These are phyloP conservation scores for Naganishia vaughanmartiniae DNA, from an alignment of 768 basidiomycete genomes.

Conservation along the genomic window DNA sequence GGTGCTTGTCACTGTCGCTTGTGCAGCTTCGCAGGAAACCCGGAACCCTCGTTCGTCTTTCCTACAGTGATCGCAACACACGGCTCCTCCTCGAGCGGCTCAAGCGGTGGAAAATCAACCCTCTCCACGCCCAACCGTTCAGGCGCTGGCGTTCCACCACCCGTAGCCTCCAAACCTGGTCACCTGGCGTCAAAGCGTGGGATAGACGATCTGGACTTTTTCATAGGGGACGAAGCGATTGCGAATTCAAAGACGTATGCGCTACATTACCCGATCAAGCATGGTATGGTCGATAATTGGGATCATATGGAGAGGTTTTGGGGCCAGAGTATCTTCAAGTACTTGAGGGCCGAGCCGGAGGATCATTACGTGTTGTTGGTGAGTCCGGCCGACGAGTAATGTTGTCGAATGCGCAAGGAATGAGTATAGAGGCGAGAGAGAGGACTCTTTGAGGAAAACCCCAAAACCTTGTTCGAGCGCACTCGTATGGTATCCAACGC, in stretches of 20 bases:
- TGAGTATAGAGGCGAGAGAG: neutral
- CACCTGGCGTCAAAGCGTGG: conserved; percentile 94
- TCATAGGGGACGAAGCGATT: conserved; percentile 96
- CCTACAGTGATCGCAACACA: conserved; percentile 95
- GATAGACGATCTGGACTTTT: conserved; percentile 98
- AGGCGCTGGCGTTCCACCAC: conserved; percentile 54
- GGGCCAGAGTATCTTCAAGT: conserved; percentile 99
- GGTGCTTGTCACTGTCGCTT: too few species aligned
- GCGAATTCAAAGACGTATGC: conserved; percentile 95
- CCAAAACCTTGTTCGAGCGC: too few species aligned
- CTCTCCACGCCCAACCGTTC: conserved; percentile 31
- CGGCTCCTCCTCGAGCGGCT: conserved; percentile 62
- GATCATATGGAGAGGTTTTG: conserved; percentile 95
- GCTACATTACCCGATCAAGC: conserved; percentile 92
- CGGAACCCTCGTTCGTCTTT: conserved; percentile 98
- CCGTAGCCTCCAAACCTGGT: conserved; percentile 78
- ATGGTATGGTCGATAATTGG: conserved; percentile 91
- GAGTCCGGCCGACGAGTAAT: conserved; percentile 49
- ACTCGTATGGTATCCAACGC: too few species aligned
- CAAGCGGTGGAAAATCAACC: conserved; percentile 21
- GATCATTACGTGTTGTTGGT: conserved; percentile 98
- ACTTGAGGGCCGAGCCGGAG: conserved; percentile 94
- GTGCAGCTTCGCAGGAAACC: conserved; percentile 88
- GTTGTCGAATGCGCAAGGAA: too few species aligned
- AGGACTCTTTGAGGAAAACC: neutral